A percentile compares a stretch with the other conserved stretches of the same genome.
These are phyloP conservation scores for Ceratocystis variospora DNA, from an alignment of 2,329 filamentous ascomycete genomes.

Conservation along the genomic window DNA sequence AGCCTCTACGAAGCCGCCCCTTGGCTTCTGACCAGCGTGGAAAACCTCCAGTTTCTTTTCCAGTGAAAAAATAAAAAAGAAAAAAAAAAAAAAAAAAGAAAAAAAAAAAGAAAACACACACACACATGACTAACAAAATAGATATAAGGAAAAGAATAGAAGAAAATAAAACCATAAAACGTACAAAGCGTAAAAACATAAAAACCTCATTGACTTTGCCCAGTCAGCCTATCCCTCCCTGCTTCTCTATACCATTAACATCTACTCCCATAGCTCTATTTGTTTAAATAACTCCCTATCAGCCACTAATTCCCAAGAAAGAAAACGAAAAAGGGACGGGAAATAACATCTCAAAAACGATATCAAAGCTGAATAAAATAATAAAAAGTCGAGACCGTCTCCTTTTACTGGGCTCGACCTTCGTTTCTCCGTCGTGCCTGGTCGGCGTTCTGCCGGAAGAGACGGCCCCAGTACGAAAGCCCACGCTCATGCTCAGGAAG, in stretches of 20 bases:
- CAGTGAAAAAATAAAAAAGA: not conserved
- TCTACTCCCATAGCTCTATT: constrained; percentile 1
- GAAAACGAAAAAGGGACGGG: not conserved
- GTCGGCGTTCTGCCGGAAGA: constrained; percentile 16
- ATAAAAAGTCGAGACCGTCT: not conserved
- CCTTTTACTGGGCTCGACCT: not conserved
- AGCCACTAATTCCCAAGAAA: not conserved
- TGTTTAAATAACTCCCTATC: not conserved
- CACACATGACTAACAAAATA: not conserved
- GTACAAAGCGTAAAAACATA: not conserved
- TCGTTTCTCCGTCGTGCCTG: constrained; percentile 12
- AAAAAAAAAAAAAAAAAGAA: not conserved
- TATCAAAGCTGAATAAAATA: not conserved
- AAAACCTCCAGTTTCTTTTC: not conserved
- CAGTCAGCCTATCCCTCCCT: not conserved
- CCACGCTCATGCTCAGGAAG: constrained; percentile 17
- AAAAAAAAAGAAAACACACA: not conserved
- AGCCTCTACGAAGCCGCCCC: no score
- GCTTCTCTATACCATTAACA: not conserved
- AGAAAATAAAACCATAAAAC: not conserved
- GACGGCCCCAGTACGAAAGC: constrained; percentile 18
- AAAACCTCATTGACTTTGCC: not conserved
- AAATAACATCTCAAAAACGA: not conserved
- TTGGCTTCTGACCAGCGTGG: not conserved
- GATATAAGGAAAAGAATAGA: not conserved